phyloP scores from a whole-genome alignment of 805 yeast genomes.

The Zygosaccharomyces rouxii region DNA sequence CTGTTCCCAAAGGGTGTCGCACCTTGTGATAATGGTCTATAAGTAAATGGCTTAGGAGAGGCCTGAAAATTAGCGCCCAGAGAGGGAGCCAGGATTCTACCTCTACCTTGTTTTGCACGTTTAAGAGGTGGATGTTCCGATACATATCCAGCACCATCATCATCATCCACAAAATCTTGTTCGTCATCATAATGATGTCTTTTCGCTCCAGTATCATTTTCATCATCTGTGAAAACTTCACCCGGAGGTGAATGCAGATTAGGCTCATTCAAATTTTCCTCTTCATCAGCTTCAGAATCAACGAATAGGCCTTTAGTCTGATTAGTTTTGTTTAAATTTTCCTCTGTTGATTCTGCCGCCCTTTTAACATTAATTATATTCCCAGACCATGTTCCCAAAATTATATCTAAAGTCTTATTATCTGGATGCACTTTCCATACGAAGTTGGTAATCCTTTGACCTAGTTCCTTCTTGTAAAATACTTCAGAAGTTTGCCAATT shows the following conservation, averaged over 20 bases:
- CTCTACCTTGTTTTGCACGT: constrained; percentile 14
- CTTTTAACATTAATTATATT: constrained; percentile 37
- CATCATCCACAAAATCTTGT: constrained; percentile 59
- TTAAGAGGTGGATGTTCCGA: constrained; percentile 16
- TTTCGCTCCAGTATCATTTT: constrained; percentile 21
- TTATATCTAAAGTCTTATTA: constrained; percentile 25
- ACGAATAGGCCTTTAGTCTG: constrained; percentile 28
- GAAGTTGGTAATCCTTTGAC: constrained; percentile 29
- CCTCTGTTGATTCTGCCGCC: constrained; percentile 20
- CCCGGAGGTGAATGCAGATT: constrained; percentile 20
- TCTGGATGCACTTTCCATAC: constrained; percentile 35
- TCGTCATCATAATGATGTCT: constrained; percentile 38
- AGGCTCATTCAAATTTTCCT: constrained; percentile 17
- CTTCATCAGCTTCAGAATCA: constrained; percentile 34
- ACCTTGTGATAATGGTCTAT: constrained; percentile 77
- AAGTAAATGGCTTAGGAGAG: constrained; percentile 20
- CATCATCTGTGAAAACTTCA: constrained; percentile 20
- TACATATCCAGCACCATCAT: constrained; percentile 51
- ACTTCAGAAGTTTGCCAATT: constrained; percentile 40
- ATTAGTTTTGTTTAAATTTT: constrained; percentile 6
- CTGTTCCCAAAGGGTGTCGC: constrained; percentile 72
- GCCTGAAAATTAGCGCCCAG: not conserved
- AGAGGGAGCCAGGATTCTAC: constrained; percentile 1
- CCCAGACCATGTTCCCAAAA: constrained; percentile 38
- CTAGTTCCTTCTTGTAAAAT: constrained; percentile 31